Conservation (phyloP, 345 rosid genomes). For the Bretschneidera sinensis region DNA sequence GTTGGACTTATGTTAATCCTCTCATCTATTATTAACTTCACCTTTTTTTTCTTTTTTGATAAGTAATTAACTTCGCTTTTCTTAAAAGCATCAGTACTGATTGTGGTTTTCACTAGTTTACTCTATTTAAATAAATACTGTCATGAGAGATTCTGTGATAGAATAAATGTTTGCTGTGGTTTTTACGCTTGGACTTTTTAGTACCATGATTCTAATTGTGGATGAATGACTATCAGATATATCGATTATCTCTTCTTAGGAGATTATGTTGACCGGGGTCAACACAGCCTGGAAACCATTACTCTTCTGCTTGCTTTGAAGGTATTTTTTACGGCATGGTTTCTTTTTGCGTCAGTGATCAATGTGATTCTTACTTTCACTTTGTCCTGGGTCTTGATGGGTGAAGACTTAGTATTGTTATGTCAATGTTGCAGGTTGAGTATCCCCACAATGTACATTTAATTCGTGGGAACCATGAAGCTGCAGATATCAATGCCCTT, state of each 20-base stretch:
- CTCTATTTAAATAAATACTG: no score
- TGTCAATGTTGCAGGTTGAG: conserved; percentile 63
- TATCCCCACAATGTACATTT: conserved; percentile 82
- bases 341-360: neutral
- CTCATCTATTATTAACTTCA: no score
- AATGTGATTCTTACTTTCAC: neutral
- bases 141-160: no score
- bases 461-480: conserved; percentile 99
- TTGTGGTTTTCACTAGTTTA: no score
- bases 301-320: conserved; percentile 91
- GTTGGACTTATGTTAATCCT: no score
- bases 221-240: conserved; percentile 55
- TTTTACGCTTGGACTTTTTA: no score
- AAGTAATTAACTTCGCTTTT: no score
- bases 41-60: no score
- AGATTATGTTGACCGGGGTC: conserved; percentile 98
- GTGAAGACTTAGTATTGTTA: conserved; percentile 14
- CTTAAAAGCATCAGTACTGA: no score
- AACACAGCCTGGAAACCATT: conserved; percentile 97
- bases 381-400: conserved; percentile 11
- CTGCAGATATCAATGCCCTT: conserved; percentile 98
- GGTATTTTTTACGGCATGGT: conserved; percentile 35
- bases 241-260: conserved; percentile 98
- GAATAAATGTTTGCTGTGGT: no score
- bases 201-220: conserved; percentile 1